phyloP scores from a whole-genome alignment of 306 rosid genomes.

The Quercus suber region DNA sequence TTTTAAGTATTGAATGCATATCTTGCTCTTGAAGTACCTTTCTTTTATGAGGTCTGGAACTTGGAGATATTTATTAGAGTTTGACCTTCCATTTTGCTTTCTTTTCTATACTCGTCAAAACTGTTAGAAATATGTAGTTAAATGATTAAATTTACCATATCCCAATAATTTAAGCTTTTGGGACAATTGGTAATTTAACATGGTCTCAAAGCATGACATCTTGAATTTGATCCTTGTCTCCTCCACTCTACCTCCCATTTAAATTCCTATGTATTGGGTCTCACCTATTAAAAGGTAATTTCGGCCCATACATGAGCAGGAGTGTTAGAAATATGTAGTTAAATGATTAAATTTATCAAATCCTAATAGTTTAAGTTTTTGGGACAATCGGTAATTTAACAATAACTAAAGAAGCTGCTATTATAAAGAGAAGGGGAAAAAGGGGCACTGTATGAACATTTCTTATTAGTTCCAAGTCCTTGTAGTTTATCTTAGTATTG shows the following conservation, averaged over 20 bases:
- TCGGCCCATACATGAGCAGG: fast-evolving
- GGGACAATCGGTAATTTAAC: no score
- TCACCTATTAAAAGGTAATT: no score
- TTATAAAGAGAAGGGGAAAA: neutral
- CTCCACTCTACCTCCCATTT: no score
- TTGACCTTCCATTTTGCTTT: neutral
- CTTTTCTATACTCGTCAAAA: neutral
- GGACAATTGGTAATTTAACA: no score
- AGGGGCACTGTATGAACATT: neutral
- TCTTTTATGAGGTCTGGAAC: neutral
- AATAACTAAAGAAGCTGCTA: neutral
- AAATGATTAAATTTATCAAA: no score
- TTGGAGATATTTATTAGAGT: neutral
- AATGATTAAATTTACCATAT: no score
- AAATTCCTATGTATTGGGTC: no score
- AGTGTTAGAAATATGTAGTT: no score
- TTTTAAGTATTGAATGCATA: neutral
- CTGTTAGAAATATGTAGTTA: no score
- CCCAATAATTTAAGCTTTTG: no score
- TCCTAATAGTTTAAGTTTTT: no score
- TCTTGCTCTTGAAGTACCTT: neutral
- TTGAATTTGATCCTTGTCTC: fast-evolving
- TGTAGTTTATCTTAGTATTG: neutral
- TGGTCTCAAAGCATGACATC: no score
- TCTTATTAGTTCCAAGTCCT: neutral